phyloP scores from a whole-genome alignment of 164 flowering plant species.

The Chloranthus sessilifolius region DNA sequence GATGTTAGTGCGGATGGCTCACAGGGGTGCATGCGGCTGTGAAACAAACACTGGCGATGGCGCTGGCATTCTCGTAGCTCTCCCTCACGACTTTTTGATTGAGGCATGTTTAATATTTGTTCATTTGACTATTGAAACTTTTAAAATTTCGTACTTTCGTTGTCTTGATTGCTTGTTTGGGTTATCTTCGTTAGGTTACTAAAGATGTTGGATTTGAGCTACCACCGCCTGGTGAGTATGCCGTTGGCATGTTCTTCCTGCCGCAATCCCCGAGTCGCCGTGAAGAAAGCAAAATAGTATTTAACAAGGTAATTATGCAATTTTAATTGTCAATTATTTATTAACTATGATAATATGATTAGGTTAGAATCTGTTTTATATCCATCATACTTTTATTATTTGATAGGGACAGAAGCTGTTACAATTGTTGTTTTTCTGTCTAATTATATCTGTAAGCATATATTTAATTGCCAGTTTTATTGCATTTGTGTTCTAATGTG shows the following conservation, averaged over 20 bases:
- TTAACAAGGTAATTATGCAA: slow-evolving; percentile 64
- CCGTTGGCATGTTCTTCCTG: slow-evolving; percentile 95
- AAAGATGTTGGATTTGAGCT: slow-evolving; percentile 74
- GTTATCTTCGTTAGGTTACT: slow-evolving; percentile 44
- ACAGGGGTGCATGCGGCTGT: slow-evolving; percentile 99
- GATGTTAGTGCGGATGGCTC: slow-evolving; percentile 91
- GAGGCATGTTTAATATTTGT: slow-evolving; percentile 37
- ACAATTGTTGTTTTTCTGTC: no score
- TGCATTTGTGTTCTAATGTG: no score
- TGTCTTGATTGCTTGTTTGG: slow-evolving; percentile 1
- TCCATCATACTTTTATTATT: no score
- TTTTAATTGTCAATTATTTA: no score
- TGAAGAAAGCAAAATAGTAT: slow-evolving; percentile 76
- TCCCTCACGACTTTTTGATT: slow-evolving; percentile 73
- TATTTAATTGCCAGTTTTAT: no score
- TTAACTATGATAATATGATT: no score
- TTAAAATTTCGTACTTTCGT: neutral
- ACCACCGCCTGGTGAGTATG: slow-evolving; percentile 82
- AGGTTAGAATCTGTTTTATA: no score
- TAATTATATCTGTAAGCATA: no score
- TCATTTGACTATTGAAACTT: neutral
- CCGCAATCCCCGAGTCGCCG: slow-evolving; percentile 85
- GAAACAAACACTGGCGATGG: slow-evolving; percentile 98
- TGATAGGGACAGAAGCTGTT: no score
- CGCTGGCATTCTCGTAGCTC: slow-evolving; percentile 95